These are phyloP conservation scores for Cynara cardunculus DNA, from an alignment of 129 eudicot genomes.

Conservation along the genomic window DNA sequence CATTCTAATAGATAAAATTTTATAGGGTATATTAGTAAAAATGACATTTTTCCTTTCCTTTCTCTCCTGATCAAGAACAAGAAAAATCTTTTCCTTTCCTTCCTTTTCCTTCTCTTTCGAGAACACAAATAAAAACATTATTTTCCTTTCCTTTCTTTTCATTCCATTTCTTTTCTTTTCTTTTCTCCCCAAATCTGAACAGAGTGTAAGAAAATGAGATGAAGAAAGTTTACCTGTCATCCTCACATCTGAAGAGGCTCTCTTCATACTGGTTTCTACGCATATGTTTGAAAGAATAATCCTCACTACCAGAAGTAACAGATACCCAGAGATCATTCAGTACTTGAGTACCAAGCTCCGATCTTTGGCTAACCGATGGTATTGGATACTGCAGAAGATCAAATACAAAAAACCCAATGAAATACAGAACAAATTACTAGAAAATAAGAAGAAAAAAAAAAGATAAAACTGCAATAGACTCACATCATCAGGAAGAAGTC, in stretches of 20 bases:
- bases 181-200: no score
- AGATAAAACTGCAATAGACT: slow-evolving; percentile 5
- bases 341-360: slow-evolving; percentile 87
- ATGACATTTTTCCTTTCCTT: no score
- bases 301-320: slow-evolving; percentile 99
- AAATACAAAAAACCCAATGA: neutral
- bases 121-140: no score
- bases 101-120: no score
- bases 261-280: slow-evolving; percentile 99
- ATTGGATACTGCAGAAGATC: slow-evolving; percentile 71
- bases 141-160: no score
- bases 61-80: no score
- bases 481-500: slow-evolving; percentile 97
- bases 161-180: no score
- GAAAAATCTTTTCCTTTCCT: no score
- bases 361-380: slow-evolving; percentile 80
- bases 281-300: slow-evolving; percentile 98
- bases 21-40: no score
- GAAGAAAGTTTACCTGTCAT: slow-evolving; percentile 65
- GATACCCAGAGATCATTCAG: slow-evolving; percentile 97
- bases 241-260: slow-evolving; percentile 97
- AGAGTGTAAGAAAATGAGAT: neutral
- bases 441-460: neutral
- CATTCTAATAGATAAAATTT: no score
- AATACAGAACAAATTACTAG: neutral